phyloP scores from a whole-genome alignment of 2,329 filamentous ascomycete species.

The Colletotrichum tabaci region DNA sequence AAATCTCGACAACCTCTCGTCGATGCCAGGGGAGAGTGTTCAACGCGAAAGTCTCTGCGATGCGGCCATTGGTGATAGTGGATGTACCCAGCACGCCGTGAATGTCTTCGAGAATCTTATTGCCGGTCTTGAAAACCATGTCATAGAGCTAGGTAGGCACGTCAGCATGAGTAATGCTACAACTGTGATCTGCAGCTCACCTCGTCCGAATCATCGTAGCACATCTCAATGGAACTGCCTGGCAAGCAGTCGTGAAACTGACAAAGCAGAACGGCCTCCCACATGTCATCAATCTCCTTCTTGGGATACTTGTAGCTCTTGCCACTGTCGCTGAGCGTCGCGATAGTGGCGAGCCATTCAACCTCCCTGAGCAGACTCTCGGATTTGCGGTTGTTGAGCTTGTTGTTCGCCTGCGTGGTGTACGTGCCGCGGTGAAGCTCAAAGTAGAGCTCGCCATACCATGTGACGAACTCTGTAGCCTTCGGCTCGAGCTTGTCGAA shows the following conservation, averaged over 20 bases:
- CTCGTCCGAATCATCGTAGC: conserved; percentile 94
- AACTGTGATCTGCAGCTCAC: conserved; percentile 53
- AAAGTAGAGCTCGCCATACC: conserved; percentile 99
- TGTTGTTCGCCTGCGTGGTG: conserved; percentile 98
- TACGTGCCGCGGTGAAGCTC: conserved; percentile 97
- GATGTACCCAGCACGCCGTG: conserved; percentile 77
- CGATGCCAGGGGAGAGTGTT: conserved; percentile 93
- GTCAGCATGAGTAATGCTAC: conserved; percentile 46
- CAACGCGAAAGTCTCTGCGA: conserved; percentile 73
- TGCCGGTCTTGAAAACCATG: conserved; percentile 83
- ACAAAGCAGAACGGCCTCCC: conserved; percentile 91
- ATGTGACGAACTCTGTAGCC: conserved; percentile 85
- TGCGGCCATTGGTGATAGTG: conserved; percentile 55
- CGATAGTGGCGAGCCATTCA: conserved; percentile 89
- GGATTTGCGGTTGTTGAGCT: conserved; percentile 89
- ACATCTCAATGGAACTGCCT: conserved; percentile 97
- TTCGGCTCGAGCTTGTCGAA: conserved; percentile 89
- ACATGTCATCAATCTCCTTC: conserved; percentile 94
- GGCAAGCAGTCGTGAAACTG: conserved; percentile 99
- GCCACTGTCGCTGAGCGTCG: conserved; percentile 76
- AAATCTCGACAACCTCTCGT: conserved; percentile 79
- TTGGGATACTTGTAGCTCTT: conserved; percentile 90
- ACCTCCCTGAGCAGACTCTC: conserved; percentile 90
- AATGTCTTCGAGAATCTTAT: conserved; percentile 79
- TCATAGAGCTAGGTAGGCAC: conserved; percentile 75